phyloP scores from a whole-genome alignment of 352 stramenopile species.

The Pythium chondricola region DNA sequence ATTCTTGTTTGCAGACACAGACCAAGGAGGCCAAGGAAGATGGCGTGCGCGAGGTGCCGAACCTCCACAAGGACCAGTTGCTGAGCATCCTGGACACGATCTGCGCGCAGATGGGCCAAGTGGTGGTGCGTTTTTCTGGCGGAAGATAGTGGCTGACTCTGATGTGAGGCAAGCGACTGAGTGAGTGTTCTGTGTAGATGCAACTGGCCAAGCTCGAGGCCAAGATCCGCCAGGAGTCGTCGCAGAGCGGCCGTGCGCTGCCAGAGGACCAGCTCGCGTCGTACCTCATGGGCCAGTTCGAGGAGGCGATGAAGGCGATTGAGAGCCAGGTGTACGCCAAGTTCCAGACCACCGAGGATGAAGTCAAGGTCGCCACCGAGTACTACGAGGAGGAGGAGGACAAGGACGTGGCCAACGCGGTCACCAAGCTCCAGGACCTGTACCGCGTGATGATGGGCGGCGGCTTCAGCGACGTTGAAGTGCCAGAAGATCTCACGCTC shows the following conservation, averaged over 20 bases:
- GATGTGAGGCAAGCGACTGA: background rate
- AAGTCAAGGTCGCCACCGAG: constrained; percentile 82
- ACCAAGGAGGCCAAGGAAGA: constrained; percentile 61
- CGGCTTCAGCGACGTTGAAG: constrained; percentile 75
- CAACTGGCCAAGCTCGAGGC: constrained; percentile 82
- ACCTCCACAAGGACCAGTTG: constrained; percentile 84
- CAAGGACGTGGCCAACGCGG: constrained; percentile 78
- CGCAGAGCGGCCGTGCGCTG: constrained; percentile 71
- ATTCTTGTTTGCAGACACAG: constrained; percentile 19
- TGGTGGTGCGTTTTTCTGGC: constrained; percentile 51
- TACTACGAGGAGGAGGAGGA: constrained; percentile 87
- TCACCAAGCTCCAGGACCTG: constrained; percentile 83
- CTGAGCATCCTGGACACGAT: constrained; percentile 85
- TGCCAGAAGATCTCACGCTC: constrained; percentile 75
- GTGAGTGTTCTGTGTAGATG: constrained; percentile 40
- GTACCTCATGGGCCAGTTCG: constrained; percentile 87
- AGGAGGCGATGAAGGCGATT: constrained; percentile 88
- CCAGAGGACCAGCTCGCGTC: constrained; percentile 82
- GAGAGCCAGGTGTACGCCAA: constrained; percentile 86
- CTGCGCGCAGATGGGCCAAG: constrained; percentile 84
- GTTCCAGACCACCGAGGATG: constrained; percentile 84
- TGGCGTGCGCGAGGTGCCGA: constrained; percentile 66
- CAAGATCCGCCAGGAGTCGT: constrained; percentile 86
- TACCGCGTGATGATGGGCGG: constrained; percentile 85
- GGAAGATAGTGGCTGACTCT: background rate